Base-by-base conservation (phyloP, 164 flowering plant genomes). In the Dillenia turbinata region DNA sequence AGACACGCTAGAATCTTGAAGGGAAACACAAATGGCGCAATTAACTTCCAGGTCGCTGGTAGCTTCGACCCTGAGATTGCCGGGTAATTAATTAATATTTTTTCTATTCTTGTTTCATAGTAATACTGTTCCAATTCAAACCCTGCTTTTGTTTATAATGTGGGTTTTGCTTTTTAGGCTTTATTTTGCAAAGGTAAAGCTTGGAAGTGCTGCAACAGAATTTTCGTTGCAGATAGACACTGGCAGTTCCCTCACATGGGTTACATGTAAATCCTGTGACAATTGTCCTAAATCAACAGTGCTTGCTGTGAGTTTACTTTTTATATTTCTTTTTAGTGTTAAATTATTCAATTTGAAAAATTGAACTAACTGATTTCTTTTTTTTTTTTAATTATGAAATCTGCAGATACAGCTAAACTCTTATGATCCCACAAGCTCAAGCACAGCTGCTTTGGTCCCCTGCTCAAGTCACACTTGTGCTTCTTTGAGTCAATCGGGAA, bases 241-340 rank as follows among this genome's bases (percentile, higher is more conserved):
- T 0, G 99, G 99, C 73, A 95, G 99, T 66, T 96, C 89, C 72
- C 85, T 89, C 15, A 67, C 89, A 56, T 95, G 99, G 99, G 90
- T 95, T 15, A 67, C 84, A 68, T 95, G 99, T 71, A 70, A 52
- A 57, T 68, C 85, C 22, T 95, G 99, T 73, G 74, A 64, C 60
- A 90, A 90, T 57, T 95, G 99, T 71, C 99, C 99, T 0, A 68
- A 40, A 45, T 60, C 82, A n/a, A 95, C 94, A 53, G 96, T 89
- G 15, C 96, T 95, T 40, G 78, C 79, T 33, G 99, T 92, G 82
- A 71, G 46, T 48, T 54, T 44, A 14, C 55, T 54, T 53, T 49
- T 58, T 52, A 49, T 53, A 50, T 19, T 0, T 56, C 12, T 50
- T 8, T 44, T 22, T 43, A 17, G 33, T 9, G 15, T 24, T 56